Conservation (phyloP, 345 rosid genomes). For the Euphorbia lathyris region DNA sequence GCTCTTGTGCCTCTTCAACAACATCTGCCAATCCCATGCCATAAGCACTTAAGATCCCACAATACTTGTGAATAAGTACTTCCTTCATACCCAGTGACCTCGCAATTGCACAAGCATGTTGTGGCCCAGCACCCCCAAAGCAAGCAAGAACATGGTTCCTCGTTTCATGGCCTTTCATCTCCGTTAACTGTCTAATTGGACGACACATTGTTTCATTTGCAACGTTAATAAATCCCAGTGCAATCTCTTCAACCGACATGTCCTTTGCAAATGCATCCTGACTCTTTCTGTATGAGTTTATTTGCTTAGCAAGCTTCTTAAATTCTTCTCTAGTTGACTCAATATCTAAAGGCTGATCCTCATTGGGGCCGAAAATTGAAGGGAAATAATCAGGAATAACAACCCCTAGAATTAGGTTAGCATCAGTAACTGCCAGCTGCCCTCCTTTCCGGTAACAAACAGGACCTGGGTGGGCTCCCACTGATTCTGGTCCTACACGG, state of each 20-base stretch:
- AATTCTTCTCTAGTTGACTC: conserved; percentile 71
- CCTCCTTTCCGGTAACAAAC: conserved; percentile 96
- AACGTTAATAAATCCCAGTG: conserved; percentile 86
- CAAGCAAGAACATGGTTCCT: conserved; percentile 89
- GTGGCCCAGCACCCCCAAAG: conserved; percentile 99
- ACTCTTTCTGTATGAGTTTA: conserved; percentile 73
- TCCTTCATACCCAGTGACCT: conserved; percentile 90
- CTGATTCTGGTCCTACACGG: conserved; percentile 92
- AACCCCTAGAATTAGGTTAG: conserved; percentile 79
- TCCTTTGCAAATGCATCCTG: conserved; percentile 70
- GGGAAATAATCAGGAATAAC: conserved; percentile 95
- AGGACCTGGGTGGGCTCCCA: conserved; percentile 98
- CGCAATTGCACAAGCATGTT: conserved; percentile 96
- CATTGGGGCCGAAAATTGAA: conserved; percentile 83
- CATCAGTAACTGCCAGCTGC: conserved; percentile 89
- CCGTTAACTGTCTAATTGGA: conserved; percentile 89
- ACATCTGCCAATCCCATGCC: conserved; percentile 99
- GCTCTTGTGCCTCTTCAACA: conserved; percentile 92
- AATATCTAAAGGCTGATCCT: conserved; percentile 78
- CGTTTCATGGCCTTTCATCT: conserved; percentile 99
- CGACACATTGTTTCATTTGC: conserved; percentile 99
- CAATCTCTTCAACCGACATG: conserved; percentile 85
- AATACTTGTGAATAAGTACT: conserved; percentile 79
- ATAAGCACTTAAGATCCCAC: conserved; percentile 93
- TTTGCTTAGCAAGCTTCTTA: conserved; percentile 63